Conservation (phyloP, 148 eudicot genomes). For the Vaccinium vitisidaea region DNA sequence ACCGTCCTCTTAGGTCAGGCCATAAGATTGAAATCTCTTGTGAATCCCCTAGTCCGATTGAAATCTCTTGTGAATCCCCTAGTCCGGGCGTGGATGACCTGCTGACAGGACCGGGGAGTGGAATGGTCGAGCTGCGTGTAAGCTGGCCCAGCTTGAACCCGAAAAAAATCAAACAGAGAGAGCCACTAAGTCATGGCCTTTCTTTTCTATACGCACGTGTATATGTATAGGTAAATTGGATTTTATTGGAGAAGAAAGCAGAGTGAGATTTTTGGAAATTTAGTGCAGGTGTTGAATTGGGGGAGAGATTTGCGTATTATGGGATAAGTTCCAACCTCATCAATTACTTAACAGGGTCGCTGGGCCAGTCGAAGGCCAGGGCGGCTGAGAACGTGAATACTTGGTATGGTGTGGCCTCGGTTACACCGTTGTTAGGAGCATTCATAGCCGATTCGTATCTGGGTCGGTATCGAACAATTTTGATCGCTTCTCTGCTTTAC, state of each 20-base stretch:
- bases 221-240: too few relatives aligned
- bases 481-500: constrained; percentile 42
- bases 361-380: constrained; percentile 42
- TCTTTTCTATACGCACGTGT: too few relatives aligned
- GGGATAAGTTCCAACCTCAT: constrained; percentile 56
- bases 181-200: too few relatives aligned
- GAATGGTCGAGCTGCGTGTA: too few relatives aligned
- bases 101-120: too few relatives aligned
- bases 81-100: too few relatives aligned
- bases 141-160: too few relatives aligned
- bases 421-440: constrained; percentile 48
- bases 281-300: constrained; percentile 48
- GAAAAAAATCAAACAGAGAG: too few relatives aligned
- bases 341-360: constrained; percentile 19
- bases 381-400: constrained; percentile 57
- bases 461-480: constrained; percentile 51
- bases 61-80: too few relatives aligned
- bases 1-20: too few relatives aligned
- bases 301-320: constrained; percentile 58
- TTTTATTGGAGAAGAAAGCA: not conserved
- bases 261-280: not conserved
- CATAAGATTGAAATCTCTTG: too few relatives aligned
- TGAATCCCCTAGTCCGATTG: too few relatives aligned
- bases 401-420: constrained; percentile 39
- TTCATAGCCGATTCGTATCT: constrained; percentile 52